Conservation (phyloP, 2,329 filamentous ascomycete genomes). For the Grosmannia serpens region DNA sequence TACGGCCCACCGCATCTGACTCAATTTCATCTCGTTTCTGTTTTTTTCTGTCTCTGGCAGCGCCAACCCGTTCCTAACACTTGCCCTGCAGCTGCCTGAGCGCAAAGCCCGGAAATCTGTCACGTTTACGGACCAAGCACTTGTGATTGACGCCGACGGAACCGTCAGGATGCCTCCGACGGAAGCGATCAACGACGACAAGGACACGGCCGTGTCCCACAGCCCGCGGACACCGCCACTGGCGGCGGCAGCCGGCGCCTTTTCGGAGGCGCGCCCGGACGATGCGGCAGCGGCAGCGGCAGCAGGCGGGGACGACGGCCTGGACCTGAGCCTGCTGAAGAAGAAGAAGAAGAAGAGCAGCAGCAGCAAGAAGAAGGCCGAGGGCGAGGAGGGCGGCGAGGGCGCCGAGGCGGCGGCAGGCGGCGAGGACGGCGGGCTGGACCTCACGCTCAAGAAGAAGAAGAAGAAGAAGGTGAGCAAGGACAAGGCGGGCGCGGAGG, state of each 20-base stretch:
- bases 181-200: conserved; percentile 58
- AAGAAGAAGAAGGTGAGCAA: conserved; percentile 59
- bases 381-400: conserved; percentile 42
- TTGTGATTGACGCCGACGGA: conserved; percentile 83
- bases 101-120: conserved; percentile 56
- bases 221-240: conserved; percentile 54
- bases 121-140: conserved; percentile 78
- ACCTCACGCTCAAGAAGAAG: conserved; percentile 54
- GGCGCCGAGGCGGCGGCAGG: conserved; percentile 38
- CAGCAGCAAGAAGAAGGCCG: conserved; percentile 24
- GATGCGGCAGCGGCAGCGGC: conserved; percentile 18
- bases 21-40: not conserved
- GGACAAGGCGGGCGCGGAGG: conserved; percentile 27
- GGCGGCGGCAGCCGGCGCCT: conserved; percentile 41
- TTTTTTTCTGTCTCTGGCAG: not conserved
- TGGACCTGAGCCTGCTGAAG: conserved; percentile 51
- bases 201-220: conserved; percentile 73
- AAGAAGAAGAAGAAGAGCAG: conserved; percentile 42
- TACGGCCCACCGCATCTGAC: not conserved
- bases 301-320: conserved; percentile 43
- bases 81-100: conserved; percentile 4
- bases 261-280: conserved; percentile 39
- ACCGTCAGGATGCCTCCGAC: conserved; percentile 62
- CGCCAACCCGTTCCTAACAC: not conserved
- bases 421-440: conserved; percentile 45